These are phyloP conservation scores for Acephala macrosclerotiorum DNA, from an alignment of 2,329 filamentous ascomycete species.

Conservation along the genomic window DNA sequence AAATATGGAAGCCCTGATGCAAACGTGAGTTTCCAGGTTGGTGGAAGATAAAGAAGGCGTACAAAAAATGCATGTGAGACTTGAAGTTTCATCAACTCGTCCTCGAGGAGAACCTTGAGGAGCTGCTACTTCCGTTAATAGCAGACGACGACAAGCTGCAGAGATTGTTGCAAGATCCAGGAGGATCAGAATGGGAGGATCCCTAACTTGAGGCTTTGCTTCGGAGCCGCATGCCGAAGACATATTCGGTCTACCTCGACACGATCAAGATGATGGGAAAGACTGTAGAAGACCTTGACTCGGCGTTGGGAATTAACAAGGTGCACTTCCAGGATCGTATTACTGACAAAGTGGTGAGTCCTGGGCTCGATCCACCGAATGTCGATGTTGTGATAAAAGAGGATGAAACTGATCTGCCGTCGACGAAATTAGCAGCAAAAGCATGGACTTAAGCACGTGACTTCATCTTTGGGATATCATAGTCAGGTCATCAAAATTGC, in stretches of 20 bases:
- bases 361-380: constrained; percentile 5
- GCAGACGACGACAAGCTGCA: constrained; percentile 26
- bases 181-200: constrained; percentile 27
- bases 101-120: constrained; percentile 27
- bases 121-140: constrained; percentile 29
- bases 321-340: constrained; percentile 26
- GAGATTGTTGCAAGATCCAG: constrained; percentile 22
- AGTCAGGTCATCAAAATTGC: constrained; percentile 25
- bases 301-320: constrained; percentile 26
- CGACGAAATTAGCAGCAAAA: background rate
- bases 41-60: constrained; percentile 31
- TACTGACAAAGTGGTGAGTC: background rate
- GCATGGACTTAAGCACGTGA: constrained; percentile 12
- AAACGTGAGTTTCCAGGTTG: constrained; percentile 11
- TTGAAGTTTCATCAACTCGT: constrained; percentile 27
- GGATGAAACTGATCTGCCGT: background rate
- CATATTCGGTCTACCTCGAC: constrained; percentile 28
- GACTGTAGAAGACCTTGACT: constrained; percentile 21
- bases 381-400: background rate
- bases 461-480: constrained; percentile 17
- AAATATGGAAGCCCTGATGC: background rate
- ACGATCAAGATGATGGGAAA: constrained; percentile 28
- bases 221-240: constrained; percentile 27
- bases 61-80: constrained; percentile 27
- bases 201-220: constrained; percentile 21